Percentiles rank a stretch among this genome's conserved stretches.
Conservation (phyloP, 1,284 basidiomycete genomes). For the Coriolopsis trogii region DNA sequence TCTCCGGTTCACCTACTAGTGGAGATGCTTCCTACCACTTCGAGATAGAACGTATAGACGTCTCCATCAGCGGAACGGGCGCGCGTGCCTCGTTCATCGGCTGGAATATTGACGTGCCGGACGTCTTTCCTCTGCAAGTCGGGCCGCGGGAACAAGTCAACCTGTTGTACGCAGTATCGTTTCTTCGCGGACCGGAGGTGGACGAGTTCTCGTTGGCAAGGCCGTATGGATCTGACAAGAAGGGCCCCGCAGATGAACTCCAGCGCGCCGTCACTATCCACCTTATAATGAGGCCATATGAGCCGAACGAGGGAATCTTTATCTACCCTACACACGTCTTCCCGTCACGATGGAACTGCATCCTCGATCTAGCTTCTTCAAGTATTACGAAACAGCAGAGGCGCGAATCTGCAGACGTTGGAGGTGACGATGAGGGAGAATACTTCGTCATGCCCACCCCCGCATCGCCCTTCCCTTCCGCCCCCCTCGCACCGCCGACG, state of each 20-base stretch:
- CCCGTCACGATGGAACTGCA: slow-evolving; percentile 85
- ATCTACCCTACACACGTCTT: slow-evolving; percentile 73
- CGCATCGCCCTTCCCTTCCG: slow-evolving; percentile 68
- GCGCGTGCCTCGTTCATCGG: slow-evolving; percentile 70
- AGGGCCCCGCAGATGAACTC: slow-evolving; percentile 44
- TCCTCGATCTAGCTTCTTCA: slow-evolving; percentile 71
- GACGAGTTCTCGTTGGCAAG: slow-evolving; percentile 47
- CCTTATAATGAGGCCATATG: slow-evolving; percentile 71
- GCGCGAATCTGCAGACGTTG: slow-evolving; percentile 5
- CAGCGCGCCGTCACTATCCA: slow-evolving; percentile 79
- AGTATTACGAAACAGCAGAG: slow-evolving; percentile 13
- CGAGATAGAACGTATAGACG: slow-evolving; percentile 70
- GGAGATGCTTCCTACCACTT: slow-evolving; percentile 63
- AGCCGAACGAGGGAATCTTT: slow-evolving; percentile 16
- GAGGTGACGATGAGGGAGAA: slow-evolving; percentile 27
- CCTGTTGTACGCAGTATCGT: slow-evolving; percentile 82
- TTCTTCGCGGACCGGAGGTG: slow-evolving; percentile 62
- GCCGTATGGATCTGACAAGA: slow-evolving; percentile 14
- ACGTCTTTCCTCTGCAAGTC: slow-evolving; percentile 74
- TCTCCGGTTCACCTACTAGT: slow-evolving; percentile 30
- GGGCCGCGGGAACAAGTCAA: slow-evolving; percentile 80
- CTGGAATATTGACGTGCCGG: slow-evolving; percentile 52
- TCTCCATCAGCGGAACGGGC: slow-evolving; percentile 76
- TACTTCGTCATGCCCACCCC: slow-evolving; percentile 68
- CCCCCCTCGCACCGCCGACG: slow-evolving; percentile 16